phyloP scores from a whole-genome alignment of 495 filamentous ascomycete genomes.

The Aspergillus incahuasiensis region DNA sequence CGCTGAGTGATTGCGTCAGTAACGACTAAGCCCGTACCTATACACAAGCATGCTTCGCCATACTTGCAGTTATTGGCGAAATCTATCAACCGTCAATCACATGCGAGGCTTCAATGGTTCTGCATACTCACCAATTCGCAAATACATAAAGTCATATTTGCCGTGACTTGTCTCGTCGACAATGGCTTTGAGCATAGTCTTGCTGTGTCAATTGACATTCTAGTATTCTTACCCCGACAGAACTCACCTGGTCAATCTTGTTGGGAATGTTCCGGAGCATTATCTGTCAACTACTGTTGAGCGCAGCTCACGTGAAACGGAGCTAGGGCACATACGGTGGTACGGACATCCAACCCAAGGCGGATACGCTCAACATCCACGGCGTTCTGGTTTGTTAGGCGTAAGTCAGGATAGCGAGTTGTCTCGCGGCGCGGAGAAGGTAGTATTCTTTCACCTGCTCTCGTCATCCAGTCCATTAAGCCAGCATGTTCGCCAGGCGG shows the following conservation, averaged over 20 bases:
- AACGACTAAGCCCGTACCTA: neutral
- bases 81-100: constrained; percentile 40
- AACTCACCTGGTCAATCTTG: constrained; percentile 68
- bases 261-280: constrained; percentile 98
- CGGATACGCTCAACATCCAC: constrained; percentile 64
- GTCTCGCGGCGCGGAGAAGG: constrained; percentile 22
- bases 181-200: constrained; percentile 67
- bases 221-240: neutral
- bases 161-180: constrained; percentile 74
- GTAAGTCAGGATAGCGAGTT: constrained; percentile 22
- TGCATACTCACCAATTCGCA: constrained; percentile 65
- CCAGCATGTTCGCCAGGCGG: constrained; percentile 28
- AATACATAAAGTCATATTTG: constrained; percentile 90
- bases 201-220: constrained; percentile 7
- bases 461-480: constrained; percentile 30
- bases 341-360: constrained; percentile 64
- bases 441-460: constrained; percentile 19
- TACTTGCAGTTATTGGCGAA: constrained; percentile 89
- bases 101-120: neutral
- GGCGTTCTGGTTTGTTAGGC: constrained; percentile 54
- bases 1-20: constrained; percentile 50
- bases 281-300: constrained; percentile 48
- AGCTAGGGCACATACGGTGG: constrained; percentile 54
- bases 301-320: neutral
- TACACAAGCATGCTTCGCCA: constrained; percentile 23